These are phyloP conservation scores for Candida glucosophila DNA, from an alignment of 1,139 yeast species.

Conservation along the genomic window DNA sequence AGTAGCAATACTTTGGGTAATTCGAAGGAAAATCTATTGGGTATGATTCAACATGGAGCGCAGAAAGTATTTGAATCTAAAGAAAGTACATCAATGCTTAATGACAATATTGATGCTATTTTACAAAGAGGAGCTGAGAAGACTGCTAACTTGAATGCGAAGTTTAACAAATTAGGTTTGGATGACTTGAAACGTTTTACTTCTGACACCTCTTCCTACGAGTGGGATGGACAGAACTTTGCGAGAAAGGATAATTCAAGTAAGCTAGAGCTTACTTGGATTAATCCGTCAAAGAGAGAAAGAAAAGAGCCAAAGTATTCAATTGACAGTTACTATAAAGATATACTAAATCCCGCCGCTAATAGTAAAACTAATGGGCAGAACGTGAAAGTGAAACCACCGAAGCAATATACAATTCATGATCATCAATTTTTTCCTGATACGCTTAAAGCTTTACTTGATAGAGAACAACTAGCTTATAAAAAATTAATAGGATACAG, in stretches of 20 bases:
- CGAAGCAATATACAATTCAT: conserved; percentile 62
- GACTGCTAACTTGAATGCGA: conserved; percentile 67
- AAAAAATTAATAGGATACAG: conserved; percentile 68
- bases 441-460: conserved; percentile 55
- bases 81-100: conserved; percentile 32
- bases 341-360: conserved; percentile 43
- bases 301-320: conserved; percentile 84
- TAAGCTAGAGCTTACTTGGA: conserved; percentile 55
- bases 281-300: conserved; percentile 84
- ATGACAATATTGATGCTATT: conserved; percentile 75
- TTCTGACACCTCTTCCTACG: conserved; percentile 83
- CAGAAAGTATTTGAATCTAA: conserved; percentile 65
- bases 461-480: conserved; percentile 69
- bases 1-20: conserved; percentile 32
- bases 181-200: conserved; percentile 90
- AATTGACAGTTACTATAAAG: conserved; percentile 81
- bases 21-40: conserved; percentile 75
- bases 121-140: conserved; percentile 72
- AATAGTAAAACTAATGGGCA: conserved; percentile 9
- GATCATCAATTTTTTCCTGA: conserved; percentile 87
- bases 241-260: conserved; percentile 50
- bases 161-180: conserved; percentile 76
- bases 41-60: conserved; percentile 98
- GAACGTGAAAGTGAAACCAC: conserved; percentile 47
- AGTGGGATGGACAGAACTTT: conserved; percentile 95